A percentile compares a stretch with the other conserved stretches of the same genome.
Evolutionary conservation across 768 basidiomycete genomes (phyloP).

Genomic region (Kwoniella dendrophila): DNA sequence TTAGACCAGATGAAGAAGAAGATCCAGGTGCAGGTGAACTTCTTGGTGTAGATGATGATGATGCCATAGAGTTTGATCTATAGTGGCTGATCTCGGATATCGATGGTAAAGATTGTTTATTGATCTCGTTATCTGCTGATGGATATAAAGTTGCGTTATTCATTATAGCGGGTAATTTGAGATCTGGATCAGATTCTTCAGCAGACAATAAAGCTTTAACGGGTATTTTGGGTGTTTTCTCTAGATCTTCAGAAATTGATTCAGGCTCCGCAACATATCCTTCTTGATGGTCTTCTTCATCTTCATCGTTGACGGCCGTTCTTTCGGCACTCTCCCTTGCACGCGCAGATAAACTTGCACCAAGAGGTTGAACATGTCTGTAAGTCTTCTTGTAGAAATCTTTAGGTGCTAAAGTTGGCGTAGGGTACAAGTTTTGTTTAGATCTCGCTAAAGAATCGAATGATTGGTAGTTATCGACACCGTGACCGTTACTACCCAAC

Average conservation of each 20-base stretch:
- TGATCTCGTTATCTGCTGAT: neutral
- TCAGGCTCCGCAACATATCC: conserved; percentile 35
- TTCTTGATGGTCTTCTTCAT: conserved; percentile 24
- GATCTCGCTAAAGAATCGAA: conserved; percentile 42
- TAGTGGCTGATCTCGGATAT: conserved; percentile 8
- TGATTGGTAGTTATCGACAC: conserved; percentile 20
- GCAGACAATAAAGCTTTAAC: conserved; percentile 39
- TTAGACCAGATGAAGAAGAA: neutral
- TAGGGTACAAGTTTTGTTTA: conserved; percentile 23
- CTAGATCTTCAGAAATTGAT: conserved; percentile 19
- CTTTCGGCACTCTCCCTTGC: conserved; percentile 32
- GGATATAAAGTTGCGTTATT: no score
- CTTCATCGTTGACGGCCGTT: conserved; percentile 25
- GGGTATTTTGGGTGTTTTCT: conserved; percentile 45
- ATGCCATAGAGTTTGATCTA: conserved; percentile 11
- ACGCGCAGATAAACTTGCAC: conserved; percentile 33
- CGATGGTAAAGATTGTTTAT: conserved; percentile 3
- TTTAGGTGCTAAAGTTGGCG: conserved; percentile 40
- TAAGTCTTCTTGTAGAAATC: conserved; percentile 53
- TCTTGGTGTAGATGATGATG: conserved; percentile 7
- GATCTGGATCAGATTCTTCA: conserved; percentile 34
- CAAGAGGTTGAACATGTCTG: conserved; percentile 47
- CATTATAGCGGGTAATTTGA: conserved; percentile 52
- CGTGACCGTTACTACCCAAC: neutral
- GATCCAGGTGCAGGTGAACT: conserved; percentile 24